Evolutionary conservation across 2,329 filamentous ascomycete species (phyloP).

Genomic region (Eutypa lata): DNA sequence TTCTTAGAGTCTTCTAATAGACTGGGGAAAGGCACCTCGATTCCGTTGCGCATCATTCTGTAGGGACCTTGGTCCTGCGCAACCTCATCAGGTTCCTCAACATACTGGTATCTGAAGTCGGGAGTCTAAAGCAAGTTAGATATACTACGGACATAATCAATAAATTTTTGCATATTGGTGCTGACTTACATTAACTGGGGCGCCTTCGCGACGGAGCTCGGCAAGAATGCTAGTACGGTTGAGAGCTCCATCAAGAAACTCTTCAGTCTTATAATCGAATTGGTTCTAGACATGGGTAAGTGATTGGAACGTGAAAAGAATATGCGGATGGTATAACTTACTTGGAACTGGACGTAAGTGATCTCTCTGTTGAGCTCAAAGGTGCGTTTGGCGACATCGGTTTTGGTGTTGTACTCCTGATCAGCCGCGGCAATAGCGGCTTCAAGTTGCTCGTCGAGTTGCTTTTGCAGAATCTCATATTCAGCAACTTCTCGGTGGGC

Average conservation of each 20-base stretch:
- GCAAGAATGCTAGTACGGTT: conserved; percentile 23
- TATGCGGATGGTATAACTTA: conserved; percentile 26
- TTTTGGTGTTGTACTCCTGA: conserved; percentile 29
- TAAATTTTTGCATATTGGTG: background rate
- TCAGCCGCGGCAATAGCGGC: conserved; percentile 23
- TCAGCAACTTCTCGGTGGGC: conserved; percentile 52
- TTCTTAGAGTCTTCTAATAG: conserved; percentile 33
- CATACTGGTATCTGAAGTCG: conserved; percentile 24
- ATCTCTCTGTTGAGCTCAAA: conserved; percentile 32
- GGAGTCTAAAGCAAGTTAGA: conserved; percentile 19
- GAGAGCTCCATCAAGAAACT: conserved; percentile 25
- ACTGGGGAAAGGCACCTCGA: conserved; percentile 31
- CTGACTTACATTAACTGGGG: conserved; percentile 23
- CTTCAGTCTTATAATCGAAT: conserved; percentile 23
- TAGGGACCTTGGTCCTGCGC: conserved; percentile 22
- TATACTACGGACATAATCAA: conserved; percentile 2
- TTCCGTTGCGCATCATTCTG: conserved; percentile 21
- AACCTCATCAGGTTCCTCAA: conserved; percentile 18
- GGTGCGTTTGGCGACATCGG: conserved; percentile 29
- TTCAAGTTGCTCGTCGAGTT: conserved; percentile 46
- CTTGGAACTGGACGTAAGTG: conserved; percentile 38
- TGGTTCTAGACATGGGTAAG: conserved; percentile 23
- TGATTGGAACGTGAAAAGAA: conserved; percentile 5
- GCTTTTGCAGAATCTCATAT: conserved; percentile 46
- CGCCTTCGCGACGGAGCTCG: conserved; percentile 24